Percentiles rank a stretch among this genome's conserved stretches.
phyloP scores from a whole-genome alignment of 192 early-diverging fungal genomes.

The Backusella luteola region DNA sequence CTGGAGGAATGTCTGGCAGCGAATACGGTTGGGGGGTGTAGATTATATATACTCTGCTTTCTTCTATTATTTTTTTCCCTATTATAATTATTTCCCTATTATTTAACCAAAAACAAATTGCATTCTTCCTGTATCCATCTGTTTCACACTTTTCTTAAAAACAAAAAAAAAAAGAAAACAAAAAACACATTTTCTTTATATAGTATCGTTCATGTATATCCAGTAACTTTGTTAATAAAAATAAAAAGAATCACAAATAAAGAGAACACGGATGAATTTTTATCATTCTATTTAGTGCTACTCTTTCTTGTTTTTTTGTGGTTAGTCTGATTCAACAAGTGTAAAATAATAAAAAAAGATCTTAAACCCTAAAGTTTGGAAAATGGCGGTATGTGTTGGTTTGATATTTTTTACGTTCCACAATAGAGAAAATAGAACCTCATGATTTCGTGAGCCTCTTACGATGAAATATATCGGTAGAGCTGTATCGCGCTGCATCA shows the following conservation, averaged over 20 bases:
- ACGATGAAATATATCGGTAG: not conserved
- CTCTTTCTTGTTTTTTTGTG: not conserved
- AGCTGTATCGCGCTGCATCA: not conserved
- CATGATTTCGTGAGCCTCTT: not conserved
- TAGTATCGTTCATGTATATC: not conserved
- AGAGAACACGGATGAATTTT: not conserved
- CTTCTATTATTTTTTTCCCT: not conserved
- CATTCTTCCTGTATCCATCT: slow-evolving; percentile 1
- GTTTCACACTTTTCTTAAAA: slow-evolving; percentile 1
- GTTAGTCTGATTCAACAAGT: not conserved
- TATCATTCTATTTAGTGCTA: not conserved
- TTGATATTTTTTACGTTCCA: not conserved
- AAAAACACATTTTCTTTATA: slow-evolving; percentile 4
- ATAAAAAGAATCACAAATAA: not conserved
- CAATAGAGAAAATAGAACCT: not conserved
- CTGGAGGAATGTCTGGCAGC: not conserved
- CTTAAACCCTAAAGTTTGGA: not conserved
- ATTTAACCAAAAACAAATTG: slow-evolving; percentile 11
- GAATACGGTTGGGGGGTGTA: not conserved
- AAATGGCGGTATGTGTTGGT: not conserved
- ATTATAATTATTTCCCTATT: not conserved
- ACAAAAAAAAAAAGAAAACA: not conserved
- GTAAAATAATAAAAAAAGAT: not conserved
- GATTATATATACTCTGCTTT: not conserved
- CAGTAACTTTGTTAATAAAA: not conserved